A percentile compares a stretch with the other conserved stretches of the same genome.
Conservation (phyloP, 2,329 filamentous ascomycete species). For the Curvularia spicifera region DNA sequence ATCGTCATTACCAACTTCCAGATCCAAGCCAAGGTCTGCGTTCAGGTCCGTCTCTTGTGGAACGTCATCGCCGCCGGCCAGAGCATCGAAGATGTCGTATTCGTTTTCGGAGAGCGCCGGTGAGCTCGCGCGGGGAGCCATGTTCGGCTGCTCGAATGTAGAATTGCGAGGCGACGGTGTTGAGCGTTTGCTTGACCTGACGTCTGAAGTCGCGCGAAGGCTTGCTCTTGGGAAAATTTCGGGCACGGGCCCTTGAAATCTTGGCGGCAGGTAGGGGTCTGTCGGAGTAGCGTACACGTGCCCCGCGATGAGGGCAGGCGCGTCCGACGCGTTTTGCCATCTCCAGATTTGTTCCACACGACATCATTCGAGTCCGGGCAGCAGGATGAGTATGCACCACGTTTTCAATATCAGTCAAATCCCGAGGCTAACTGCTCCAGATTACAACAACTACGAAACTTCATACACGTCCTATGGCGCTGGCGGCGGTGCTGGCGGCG, state of each 20-base stretch:
- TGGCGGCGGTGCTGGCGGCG: slow-evolving; percentile 61
- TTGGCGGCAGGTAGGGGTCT: slow-evolving; percentile 33
- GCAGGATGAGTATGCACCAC: slow-evolving; percentile 29
- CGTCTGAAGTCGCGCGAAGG: slow-evolving; percentile 8
- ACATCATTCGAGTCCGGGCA: slow-evolving; percentile 18
- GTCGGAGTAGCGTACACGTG: slow-evolving; percentile 21
- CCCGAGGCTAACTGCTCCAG: slow-evolving; percentile 28
- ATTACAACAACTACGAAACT: slow-evolving; percentile 51
- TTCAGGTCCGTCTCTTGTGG: slow-evolving; percentile 49
- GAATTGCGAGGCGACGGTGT: slow-evolving; percentile 14
- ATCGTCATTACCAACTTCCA: slow-evolving; percentile 61
- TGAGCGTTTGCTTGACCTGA: slow-evolving; percentile 18
- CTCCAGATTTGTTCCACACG: slow-evolving; percentile 16
- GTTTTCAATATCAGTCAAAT: neutral
- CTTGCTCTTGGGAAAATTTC: slow-evolving; percentile 26
- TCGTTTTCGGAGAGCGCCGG: slow-evolving; percentile 88
- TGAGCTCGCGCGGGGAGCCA: slow-evolving; percentile 77
- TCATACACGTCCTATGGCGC: slow-evolving; percentile 64
- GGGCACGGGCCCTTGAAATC: slow-evolving; percentile 34
- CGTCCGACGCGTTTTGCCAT: slow-evolving; percentile 42
- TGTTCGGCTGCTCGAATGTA: slow-evolving; percentile 47
- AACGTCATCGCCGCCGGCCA: slow-evolving; percentile 68
- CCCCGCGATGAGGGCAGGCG: slow-evolving; percentile 30
- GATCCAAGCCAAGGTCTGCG: slow-evolving; percentile 47
- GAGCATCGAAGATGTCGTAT: slow-evolving; percentile 82